Base-by-base conservation (phyloP, 331 rosid species). In the Pyrus hybrid region DNA sequence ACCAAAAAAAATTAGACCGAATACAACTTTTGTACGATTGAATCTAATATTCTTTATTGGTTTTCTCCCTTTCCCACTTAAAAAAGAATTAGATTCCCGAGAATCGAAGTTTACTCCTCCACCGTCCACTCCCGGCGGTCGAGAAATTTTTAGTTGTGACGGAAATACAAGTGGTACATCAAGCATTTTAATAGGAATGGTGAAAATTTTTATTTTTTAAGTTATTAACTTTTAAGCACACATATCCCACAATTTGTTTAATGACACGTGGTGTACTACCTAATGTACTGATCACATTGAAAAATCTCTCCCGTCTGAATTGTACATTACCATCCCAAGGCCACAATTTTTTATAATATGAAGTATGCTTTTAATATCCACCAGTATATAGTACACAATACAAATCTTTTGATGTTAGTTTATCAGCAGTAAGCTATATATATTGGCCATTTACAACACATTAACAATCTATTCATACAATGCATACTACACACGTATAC, bases 271-370 rank as follows among this genome's bases (percentile, higher is more conserved):
- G n/a, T n/a, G n/a, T n/a, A n/a, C n/a, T n/a, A n/a, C n/a, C n/a
- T n/a, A n/a, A n/a, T n/a, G n/a, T n/a, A n/a, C n/a, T n/a, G n/a
- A n/a, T n/a, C n/a, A n/a, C n/a, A n/a, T n/a, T n/a, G n/a, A n/a
- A n/a, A n/a, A n/a, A n/a, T n/a, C n/a, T n/a, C n/a, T n/a, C n/a
- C 76, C 47, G 81, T 77, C 65, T 62, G 35, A 1, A 25, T 22
- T 4, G 9, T 25, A 14, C 37, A 43, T 4, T 3, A 47, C 33
- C 41, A 47, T 68, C 73, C 13, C 8, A 25, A 22, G 73, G 73
- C 56, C 60, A 43, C 17, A 21, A 45, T 13, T 43, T 33, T 23
- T 49, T 49, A 16, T 49, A 49, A 0, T 1, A 6, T 47, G 54
- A 47, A 49, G 56, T 17, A 17, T 16, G 56, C 5, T 49, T 49